Evolutionary conservation across 1,139 yeast genomes (phyloP), one percentile per base, ranked within the genome.

Genomic region (Yamadazyma dendronema): DNA sequence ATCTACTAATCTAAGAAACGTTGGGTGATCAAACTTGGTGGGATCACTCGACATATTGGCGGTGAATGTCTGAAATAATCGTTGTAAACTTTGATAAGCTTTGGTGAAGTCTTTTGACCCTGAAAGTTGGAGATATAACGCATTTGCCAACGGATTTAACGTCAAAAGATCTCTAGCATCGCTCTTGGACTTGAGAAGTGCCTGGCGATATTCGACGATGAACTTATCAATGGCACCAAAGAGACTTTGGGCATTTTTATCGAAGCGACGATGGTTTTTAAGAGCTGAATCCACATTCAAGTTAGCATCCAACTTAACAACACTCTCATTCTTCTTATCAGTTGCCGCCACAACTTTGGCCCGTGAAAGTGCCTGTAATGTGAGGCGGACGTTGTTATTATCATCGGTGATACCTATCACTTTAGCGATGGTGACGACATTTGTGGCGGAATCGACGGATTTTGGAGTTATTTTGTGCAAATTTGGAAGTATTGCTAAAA

Each of bases 61-160:
- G 19, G 53, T 41, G 28, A 56, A 53, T 28, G 56, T 54, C 14
- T 54, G 48, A 41, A 52, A 55, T 17, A 73, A 48, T 44, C 61
- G 60, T 46, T 63, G 66, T 44, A 72, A 57, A 31, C 67, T 61
- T 10, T 52, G 38, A 43, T 65, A 69, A 1, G 77, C 76, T 39
- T 65, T 67, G 15, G 61, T 54, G 39, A 69, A 69, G 42, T 72
- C 76, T 41, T 65, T 68, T 16, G 75, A 65, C 1, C 74, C 74
- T 1, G 69, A 67, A 43, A 71, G 66, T 49, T 80, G 85, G 31
- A 76, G 54, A 47, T 67, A 75, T n/a, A 82, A 61, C 0, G 82
- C 71, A 46, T 75, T 76, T 0, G 87, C 81, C 37, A 82, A 56
- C 0, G 89, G 90, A 14, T 82, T 74, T 27, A 81, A 60, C 2